Evolutionary conservation across 371 early-diverging fungal genomes (phyloP).

Genomic region (Coelomomyces lativittatus): DNA sequence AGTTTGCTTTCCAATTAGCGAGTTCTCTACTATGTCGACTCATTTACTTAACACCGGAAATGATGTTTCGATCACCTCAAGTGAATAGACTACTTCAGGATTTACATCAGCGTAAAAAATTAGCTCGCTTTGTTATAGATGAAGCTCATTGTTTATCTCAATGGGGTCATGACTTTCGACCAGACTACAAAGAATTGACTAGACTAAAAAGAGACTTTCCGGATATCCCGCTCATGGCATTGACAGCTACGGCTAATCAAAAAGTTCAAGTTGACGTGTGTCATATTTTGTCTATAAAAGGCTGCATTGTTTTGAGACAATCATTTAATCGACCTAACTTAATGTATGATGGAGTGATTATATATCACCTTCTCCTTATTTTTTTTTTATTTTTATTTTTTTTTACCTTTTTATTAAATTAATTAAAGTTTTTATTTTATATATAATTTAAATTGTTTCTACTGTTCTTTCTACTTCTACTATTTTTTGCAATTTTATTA

Average conservation of each 20-base stretch:
- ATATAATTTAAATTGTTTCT: no score
- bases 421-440: no score
- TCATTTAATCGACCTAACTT: slow-evolving; percentile 82
- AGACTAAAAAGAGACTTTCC: slow-evolving; percentile 45
- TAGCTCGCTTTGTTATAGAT: slow-evolving; percentile 91
- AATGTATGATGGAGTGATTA: slow-evolving; percentile 51
- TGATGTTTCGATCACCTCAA: slow-evolving; percentile 52
- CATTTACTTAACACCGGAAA: slow-evolving; percentile 91
- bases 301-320: slow-evolving; percentile 52
- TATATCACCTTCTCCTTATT: no score
- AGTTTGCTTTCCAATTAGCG: slow-evolving; percentile 27
- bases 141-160: slow-evolving; percentile 95
- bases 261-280: slow-evolving; percentile 66
- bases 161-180: slow-evolving; percentile 94
- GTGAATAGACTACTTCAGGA: slow-evolving; percentile 38
- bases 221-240: slow-evolving; percentile 82
- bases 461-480: no score
- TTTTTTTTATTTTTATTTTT: slow-evolving; percentile 6
- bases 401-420: no score
- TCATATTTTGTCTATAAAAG: slow-evolving; percentile 44
- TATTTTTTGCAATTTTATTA: no score
- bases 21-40: slow-evolving; percentile 28
- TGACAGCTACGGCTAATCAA: slow-evolving; percentile 94
- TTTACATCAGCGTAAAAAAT: slow-evolving; percentile 30
- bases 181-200: slow-evolving; percentile 44